These are phyloP conservation scores for Phytopythium cucurbitacearum DNA, from an alignment of 352 stramenopile species.

Conservation along the genomic window DNA sequence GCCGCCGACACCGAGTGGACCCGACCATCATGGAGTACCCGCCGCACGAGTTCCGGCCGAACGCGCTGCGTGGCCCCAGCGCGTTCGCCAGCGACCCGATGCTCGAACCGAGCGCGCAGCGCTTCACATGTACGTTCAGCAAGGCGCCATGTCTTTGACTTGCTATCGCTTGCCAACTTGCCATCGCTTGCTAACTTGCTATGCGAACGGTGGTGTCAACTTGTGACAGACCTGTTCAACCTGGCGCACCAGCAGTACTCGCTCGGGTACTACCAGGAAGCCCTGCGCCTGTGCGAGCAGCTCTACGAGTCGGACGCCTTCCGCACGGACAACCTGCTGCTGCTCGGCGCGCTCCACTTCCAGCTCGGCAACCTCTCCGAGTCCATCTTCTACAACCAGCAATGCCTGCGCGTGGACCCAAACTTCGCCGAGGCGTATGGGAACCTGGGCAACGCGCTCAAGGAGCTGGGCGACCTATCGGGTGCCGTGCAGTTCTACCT, in stretches of 20 bases:
- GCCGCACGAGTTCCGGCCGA: constrained; percentile 13
- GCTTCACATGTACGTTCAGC: constrained; percentile 59
- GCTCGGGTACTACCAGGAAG: constrained; percentile 87
- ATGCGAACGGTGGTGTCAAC: constrained; percentile 5
- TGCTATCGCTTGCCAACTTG: not conserved
- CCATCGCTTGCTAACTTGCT: not conserved
- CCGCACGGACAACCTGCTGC: constrained; percentile 89
- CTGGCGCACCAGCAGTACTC: constrained; percentile 82
- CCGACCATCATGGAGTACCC: constrained; percentile 4
- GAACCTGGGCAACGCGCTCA: constrained; percentile 94
- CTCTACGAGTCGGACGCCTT: constrained; percentile 87
- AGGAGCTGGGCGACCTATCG: constrained; percentile 89
- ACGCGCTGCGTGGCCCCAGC: constrained; percentile 13
- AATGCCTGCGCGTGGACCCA: constrained; percentile 90
- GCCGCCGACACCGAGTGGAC: not conserved
- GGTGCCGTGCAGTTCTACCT: constrained; percentile 92
- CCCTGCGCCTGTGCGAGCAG: constrained; percentile 78
- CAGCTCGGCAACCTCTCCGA: constrained; percentile 91
- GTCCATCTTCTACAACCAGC: constrained; percentile 95
- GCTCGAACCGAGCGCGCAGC: constrained; percentile 45
- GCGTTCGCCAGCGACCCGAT: constrained; percentile 19
- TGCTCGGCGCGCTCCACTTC: constrained; percentile 92
- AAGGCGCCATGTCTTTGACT: too few species aligned
- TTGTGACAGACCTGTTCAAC: constrained; percentile 53
- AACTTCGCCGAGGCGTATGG: constrained; percentile 91